Conservation (phyloP, 2,329 filamentous ascomycete genomes). For the Pleochaeta shiraiana region DNA sequence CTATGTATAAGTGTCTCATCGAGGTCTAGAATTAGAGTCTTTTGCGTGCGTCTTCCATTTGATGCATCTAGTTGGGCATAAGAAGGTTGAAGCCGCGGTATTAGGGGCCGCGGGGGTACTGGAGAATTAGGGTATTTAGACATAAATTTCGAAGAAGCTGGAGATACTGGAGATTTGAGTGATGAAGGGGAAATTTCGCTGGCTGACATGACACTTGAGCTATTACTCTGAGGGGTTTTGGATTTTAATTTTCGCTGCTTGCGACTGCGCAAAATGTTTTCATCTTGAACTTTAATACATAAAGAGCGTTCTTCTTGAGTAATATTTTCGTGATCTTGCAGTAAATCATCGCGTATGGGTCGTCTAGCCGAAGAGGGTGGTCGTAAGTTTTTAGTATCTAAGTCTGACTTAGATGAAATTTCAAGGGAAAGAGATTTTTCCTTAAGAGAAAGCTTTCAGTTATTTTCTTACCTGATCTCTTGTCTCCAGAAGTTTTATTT, state of each 20-base stretch:
- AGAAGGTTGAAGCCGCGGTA: constrained; percentile 74
- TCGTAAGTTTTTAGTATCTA: constrained; percentile 25
- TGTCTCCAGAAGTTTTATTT: not conserved
- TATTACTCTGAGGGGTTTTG: constrained; percentile 22
- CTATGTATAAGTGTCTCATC: constrained; percentile 98
- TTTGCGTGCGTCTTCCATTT: constrained; percentile 39
- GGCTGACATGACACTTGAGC: constrained; percentile 17
- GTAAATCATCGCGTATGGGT: constrained; percentile 42
- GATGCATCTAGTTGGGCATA: constrained; percentile 39
- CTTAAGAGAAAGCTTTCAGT: not conserved
- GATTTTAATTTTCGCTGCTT: constrained; percentile 43
- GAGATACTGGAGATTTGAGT: constrained; percentile 84
- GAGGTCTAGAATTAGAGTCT: constrained; percentile 86
- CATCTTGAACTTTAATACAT: constrained; percentile 71
- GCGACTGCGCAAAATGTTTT: constrained; percentile 50
- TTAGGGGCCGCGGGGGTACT: constrained; percentile 69
- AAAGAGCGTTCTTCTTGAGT: constrained; percentile 57
- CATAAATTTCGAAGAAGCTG: constrained; percentile 41
- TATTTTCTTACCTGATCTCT: not conserved
- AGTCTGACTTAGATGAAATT: constrained; percentile 31
- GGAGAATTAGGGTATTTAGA: constrained; percentile 84
- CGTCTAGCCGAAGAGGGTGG: constrained; percentile 16
- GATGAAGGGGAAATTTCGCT: constrained; percentile 42
- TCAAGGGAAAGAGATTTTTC: not conserved
- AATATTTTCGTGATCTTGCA: constrained; percentile 37